Evolutionary conservation across 2,329 filamentous ascomycete species (phyloP).

Genomic region (Boeremia exigua): DNA sequence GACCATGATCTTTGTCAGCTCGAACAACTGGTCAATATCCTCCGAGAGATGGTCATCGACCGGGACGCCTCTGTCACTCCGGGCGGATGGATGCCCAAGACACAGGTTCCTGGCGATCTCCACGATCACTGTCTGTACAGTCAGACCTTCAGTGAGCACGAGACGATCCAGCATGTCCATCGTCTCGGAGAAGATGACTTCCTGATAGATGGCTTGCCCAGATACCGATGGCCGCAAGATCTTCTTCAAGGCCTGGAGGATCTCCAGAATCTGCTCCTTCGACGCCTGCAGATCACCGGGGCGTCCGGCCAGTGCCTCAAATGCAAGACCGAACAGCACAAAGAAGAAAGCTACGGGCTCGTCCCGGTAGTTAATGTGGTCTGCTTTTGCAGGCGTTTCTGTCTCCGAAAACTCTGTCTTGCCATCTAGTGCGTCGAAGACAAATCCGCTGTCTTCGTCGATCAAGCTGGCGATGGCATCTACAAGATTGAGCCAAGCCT

Average conservation of each 20-base stretch:
- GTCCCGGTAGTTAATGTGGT: conserved; percentile 92
- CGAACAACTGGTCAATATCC: conserved; percentile 97
- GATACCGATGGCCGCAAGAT: conserved; percentile 94
- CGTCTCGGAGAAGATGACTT: conserved; percentile 94
- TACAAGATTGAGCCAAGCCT: conserved; percentile 94
- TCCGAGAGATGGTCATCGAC: conserved; percentile 82
- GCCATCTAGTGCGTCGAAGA: conserved; percentile 94
- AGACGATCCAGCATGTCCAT: conserved; percentile 95
- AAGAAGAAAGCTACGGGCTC: conserved; percentile 99
- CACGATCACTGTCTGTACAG: conserved; percentile 90
- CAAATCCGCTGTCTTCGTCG: conserved; percentile 96
- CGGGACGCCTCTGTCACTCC: conserved; percentile 63
- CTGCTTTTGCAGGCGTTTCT: conserved; percentile 63
- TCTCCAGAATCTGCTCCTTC: conserved; percentile 82
- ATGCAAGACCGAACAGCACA: conserved; percentile 93
- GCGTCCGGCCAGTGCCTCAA: conserved; percentile 89
- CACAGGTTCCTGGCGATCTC: conserved; percentile 91
- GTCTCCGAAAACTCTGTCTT: conserved; percentile 60
- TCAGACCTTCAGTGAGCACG: conserved; percentile 86
- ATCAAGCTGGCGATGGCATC: conserved; percentile 97
- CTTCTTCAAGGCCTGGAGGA: conserved; percentile 89
- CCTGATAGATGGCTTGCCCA: conserved; percentile 94
- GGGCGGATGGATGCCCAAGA: conserved; percentile 87
- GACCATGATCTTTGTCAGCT: conserved; percentile 94
- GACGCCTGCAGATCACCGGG: conserved; percentile 73